Evolutionary conservation across 139 green algal genomes (phyloP), one percentile per base, ranked within the genome.

Genomic region (Tetradesmus obliquus): DNA sequence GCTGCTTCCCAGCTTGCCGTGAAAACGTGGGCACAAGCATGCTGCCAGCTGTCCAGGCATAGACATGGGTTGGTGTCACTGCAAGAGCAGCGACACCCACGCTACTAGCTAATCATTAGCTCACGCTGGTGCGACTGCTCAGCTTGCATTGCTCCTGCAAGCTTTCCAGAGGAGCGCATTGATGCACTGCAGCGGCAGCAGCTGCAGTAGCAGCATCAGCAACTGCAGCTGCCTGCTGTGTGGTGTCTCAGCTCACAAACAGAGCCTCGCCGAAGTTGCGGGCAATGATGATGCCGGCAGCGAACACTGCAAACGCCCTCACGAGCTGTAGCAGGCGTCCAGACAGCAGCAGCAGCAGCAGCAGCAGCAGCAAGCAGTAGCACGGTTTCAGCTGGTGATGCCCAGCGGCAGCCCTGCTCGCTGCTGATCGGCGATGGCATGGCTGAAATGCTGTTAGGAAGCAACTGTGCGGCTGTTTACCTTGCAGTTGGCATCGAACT

Each of bases 261-360:
- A 92, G 88, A 2, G 88, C 81, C 80, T 92, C 88, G 0, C 88
- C 88, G 88, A 92, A 92, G 80, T 92, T 92, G 22, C 88, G 45
- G 0, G 80, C 80, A 17, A 92, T 71, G 60, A 92, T 82, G 51
- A 92, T 71, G 32, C 88, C 88, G 13, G 88, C 88, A 66, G 88
- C 80, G 55, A 92, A 92, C 17, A 92, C 88, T 66, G 80, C 80
- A 55, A 92, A 82, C 15, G 88, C 88, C 6, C 88, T 55, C 19
- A 92, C 10, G 45, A 92, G 54, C 53, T 66, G 15, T 10, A 87
- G 19, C 9, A 58, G 6, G 45, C 5, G 32, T 22, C 32, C 6
- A 17, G 20, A 22, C 32, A 84, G 1, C 6, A 4, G 32, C 79
- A 84, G 32, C 32, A 58, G 79, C 3, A 84, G 79, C 45, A 57